These are phyloP conservation scores for Butyriboletus loyo DNA, from an alignment of 768 basidiomycete species.

Conservation along the genomic window DNA sequence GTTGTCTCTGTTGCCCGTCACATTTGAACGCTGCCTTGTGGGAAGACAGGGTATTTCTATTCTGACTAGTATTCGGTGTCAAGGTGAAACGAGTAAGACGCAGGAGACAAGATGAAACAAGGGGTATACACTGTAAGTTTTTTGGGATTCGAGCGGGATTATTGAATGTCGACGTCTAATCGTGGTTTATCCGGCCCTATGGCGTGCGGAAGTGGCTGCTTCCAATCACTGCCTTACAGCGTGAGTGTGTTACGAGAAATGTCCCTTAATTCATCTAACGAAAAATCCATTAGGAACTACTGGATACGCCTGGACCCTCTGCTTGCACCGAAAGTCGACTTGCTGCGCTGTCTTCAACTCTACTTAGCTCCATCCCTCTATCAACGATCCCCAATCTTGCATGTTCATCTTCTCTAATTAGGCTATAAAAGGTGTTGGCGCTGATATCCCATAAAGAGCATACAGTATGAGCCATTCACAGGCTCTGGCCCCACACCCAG, in stretches of 20 bases:
- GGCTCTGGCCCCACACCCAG: conserved; percentile 3
- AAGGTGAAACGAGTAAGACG: neutral
- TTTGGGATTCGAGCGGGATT: neutral
- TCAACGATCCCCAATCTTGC: neutral
- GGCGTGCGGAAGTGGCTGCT: neutral
- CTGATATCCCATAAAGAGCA: neutral
- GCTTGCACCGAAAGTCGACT: neutral
- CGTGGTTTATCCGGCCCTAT: neutral
- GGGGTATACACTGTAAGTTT: neutral
- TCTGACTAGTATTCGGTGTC: too few relatives aligned
- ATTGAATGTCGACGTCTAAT: neutral
- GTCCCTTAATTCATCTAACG: neutral
- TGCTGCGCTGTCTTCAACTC: neutral
- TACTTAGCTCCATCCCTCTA: neutral
- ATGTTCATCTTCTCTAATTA: neutral
- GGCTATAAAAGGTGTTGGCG: neutral
- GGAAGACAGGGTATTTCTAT: neutral
- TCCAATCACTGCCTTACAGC: neutral
- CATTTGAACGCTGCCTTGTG: neutral
- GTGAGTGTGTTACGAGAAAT: neutral
- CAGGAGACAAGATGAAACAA: neutral
- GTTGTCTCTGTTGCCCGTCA: neutral
- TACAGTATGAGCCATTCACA: conserved; percentile 12
- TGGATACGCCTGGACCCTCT: neutral
- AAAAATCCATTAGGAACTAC: neutral